A percentile compares a stretch with the other conserved stretches of the same genome.
phyloP scores from a whole-genome alignment of 2,329 filamentous ascomycete genomes.

The Colletotrichum spinosum region DNA sequence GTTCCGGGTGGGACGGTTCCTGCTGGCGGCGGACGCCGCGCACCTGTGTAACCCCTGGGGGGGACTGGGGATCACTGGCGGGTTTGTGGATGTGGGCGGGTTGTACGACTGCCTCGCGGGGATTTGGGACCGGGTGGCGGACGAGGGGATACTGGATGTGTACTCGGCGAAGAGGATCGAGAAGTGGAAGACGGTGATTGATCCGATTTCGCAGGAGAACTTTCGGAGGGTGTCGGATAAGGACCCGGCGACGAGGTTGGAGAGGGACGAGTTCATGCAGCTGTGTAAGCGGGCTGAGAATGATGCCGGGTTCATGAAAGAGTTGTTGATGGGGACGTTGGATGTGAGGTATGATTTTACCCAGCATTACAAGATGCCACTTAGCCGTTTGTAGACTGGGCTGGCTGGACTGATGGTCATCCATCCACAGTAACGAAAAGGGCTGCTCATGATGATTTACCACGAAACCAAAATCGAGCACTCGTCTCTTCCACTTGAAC shows the following conservation, averaged over 20 bases:
- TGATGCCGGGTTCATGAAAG: constrained; percentile 47
- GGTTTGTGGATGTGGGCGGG: constrained; percentile 72
- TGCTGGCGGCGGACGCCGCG: constrained; percentile 71
- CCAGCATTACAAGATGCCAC: constrained; percentile 52
- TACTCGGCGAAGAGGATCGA: constrained; percentile 59
- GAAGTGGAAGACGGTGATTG: constrained; percentile 57
- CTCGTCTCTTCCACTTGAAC: too few relatives aligned
- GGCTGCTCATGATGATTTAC: too few relatives aligned
- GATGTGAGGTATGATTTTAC: constrained; percentile 57
- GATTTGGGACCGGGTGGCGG: constrained; percentile 56
- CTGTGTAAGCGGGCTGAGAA: constrained; percentile 49
- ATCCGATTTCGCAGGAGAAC: constrained; percentile 57
- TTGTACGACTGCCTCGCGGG: constrained; percentile 69
- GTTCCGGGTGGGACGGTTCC: constrained; percentile 67
- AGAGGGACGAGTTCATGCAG: constrained; percentile 49
- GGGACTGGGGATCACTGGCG: constrained; percentile 72
- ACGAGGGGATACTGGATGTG: constrained; percentile 56
- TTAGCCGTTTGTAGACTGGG: background rate
- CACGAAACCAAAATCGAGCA: too few relatives aligned
- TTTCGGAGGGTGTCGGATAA: constrained; percentile 55
- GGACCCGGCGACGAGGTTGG: constrained; percentile 50
- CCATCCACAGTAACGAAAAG: too few relatives aligned
- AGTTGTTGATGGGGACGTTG: constrained; percentile 50
- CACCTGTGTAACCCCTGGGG: constrained; percentile 68
- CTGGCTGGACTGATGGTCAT: background rate